Evolutionary conservation across 2,329 filamentous ascomycete genomes (phyloP), one percentile per base, ranked within the genome.

Genomic region (Ceratocystiopsis minuta): DNA sequence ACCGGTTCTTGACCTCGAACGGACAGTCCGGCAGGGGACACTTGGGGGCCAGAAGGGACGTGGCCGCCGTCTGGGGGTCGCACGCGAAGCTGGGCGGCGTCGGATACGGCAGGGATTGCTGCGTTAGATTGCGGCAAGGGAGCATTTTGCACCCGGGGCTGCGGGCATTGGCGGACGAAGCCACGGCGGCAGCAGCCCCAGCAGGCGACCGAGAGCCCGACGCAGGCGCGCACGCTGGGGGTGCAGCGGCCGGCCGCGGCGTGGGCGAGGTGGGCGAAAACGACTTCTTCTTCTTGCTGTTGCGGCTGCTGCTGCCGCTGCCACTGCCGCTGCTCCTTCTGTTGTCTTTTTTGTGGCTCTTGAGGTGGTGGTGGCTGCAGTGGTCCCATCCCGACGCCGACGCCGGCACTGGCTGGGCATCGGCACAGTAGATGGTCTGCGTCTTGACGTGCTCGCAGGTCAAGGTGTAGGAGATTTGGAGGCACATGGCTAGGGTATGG

Each of bases 391-490:
- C 32, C 2, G 35, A 38, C n/a, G 38, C 33, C 14, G 35, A 34
- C 3, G 42, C 37, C 10, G 42, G 11, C 13, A 35, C 35, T 6
- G 43, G 39, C 7, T 58, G 52, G 7, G 62, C 63, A n/a, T 61
- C 57, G 14, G 59, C 47, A 48, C 67, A 71, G 57, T 64, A 66
- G 43, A 58, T 55, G 33, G 57, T 61, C 43, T 61, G 55, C 15
- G 60, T 64, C 45, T 59, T 58, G 49, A 68, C 58, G 52, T 71
- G 67, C 53, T 68, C 65, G 52, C 68, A 71, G 37, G 62, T 60
- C 41, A 70, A 57, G 32, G 62, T 66, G 52, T 69, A 69, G 38
- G 59, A 63, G 41, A 63, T 60, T 46, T 66, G 62, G 49, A 64
- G 65, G 50, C 66, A 70, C 67, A 70, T 70, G 6, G 75, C 77